Evolutionary conservation across 2,329 filamentous ascomycete genomes (phyloP).

Genomic region (Stagonosporopsis tanaceti): DNA sequence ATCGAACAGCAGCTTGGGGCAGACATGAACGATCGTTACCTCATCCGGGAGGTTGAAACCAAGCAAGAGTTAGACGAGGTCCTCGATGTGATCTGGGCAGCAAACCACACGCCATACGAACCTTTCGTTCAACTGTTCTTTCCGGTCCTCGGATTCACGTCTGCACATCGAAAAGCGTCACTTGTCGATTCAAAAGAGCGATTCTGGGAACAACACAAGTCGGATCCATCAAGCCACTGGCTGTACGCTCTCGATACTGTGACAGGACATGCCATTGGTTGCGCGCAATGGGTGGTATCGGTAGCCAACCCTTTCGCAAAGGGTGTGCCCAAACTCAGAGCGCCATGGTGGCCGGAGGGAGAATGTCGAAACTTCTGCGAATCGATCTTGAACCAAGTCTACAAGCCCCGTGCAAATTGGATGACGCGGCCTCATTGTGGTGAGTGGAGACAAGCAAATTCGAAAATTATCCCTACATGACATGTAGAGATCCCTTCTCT

Average conservation of each 20-base stretch:
- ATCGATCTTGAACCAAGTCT: conserved; percentile 44
- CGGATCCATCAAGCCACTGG: conserved; percentile 43
- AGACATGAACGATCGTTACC: conserved; percentile 33
- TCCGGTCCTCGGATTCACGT: conserved; percentile 41
- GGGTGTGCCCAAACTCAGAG: conserved; percentile 35
- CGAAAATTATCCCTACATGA: conserved; percentile 1
- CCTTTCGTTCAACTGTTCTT: conserved; percentile 47
- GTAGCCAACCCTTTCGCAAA: conserved; percentile 40
- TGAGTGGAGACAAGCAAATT: conserved; percentile 28
- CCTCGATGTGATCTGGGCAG: conserved; percentile 46
- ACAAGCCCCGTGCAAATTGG: conserved; percentile 41
- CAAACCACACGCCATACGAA: conserved; percentile 47
- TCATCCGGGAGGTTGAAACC: conserved; percentile 36
- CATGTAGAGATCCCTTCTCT: neutral
- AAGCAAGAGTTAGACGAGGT: conserved; percentile 42
- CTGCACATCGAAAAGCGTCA: conserved; percentile 35
- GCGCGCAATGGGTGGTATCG: conserved; percentile 44
- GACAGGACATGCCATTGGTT: conserved; percentile 36
- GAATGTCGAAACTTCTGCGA: conserved; percentile 46
- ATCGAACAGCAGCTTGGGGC: conserved; percentile 22
- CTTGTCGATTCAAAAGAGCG: conserved; percentile 41
- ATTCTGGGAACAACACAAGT: conserved; percentile 40
- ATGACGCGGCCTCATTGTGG: conserved; percentile 47
- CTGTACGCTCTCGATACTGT: conserved; percentile 39
- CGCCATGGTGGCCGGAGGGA: conserved; percentile 48